Conservation (phyloP, 345 rosid genomes). For the Brassica cretica region DNA sequence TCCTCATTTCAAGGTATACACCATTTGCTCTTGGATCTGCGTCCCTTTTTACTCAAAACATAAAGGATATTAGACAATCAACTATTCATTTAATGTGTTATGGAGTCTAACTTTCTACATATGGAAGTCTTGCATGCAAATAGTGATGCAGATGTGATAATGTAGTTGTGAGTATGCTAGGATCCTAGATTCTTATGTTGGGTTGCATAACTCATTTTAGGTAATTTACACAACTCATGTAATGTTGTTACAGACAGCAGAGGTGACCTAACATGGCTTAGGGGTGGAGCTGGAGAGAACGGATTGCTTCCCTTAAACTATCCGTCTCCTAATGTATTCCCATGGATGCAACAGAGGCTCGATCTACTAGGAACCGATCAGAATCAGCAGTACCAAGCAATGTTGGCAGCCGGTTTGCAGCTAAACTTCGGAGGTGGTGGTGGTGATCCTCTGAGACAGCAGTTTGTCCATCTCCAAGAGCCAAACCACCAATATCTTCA, state of each 20-base stretch:
- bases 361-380: constrained; percentile 55
- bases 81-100: no score
- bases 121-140: not conserved
- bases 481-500: constrained; percentile 50
- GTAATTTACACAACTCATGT: not conserved
- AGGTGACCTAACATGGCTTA: constrained; percentile 61
- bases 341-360: constrained; percentile 68
- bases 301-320: constrained; percentile 54
- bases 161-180: no score
- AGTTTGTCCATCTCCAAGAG: constrained; percentile 55
- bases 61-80: not conserved
- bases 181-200: not conserved
- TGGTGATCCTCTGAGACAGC: constrained; percentile 56
- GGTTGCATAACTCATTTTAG: not conserved
- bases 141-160: not conserved
- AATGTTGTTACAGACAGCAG: constrained; percentile 45
- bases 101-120: not conserved
- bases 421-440: constrained; percentile 48
- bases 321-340: constrained; percentile 49
- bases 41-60: not conserved
- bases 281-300: constrained; percentile 59
- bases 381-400: constrained; percentile 61
- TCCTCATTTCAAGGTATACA: constrained; percentile 54
- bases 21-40: not conserved
- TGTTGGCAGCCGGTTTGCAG: constrained; percentile 51